These are phyloP conservation scores for Ophiocordyceps sinensis DNA, from an alignment of 2,329 filamentous ascomycete species.

Conservation along the genomic window DNA sequence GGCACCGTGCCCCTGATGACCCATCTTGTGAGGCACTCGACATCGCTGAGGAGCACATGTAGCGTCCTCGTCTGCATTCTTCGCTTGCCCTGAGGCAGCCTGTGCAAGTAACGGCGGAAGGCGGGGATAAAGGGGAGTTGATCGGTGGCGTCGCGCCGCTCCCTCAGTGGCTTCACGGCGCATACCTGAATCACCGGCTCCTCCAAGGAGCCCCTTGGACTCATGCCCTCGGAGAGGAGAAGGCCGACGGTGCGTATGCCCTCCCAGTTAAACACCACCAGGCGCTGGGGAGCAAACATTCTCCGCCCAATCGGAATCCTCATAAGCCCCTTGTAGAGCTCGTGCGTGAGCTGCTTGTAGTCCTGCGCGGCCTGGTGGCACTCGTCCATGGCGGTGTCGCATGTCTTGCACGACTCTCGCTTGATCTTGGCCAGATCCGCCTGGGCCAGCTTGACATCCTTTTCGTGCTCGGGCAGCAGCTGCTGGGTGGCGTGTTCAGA, in stretches of 20 bases:
- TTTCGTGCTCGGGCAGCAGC: constrained; percentile 85
- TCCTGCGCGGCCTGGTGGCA: constrained; percentile 75
- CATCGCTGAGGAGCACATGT: constrained; percentile 58
- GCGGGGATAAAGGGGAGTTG: constrained; percentile 66
- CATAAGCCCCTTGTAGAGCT: constrained; percentile 64
- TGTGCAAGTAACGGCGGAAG: constrained; percentile 53
- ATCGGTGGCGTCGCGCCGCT: constrained; percentile 66
- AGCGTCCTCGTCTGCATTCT: constrained; percentile 54
- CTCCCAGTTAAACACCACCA: constrained; percentile 77
- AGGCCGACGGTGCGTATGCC: constrained; percentile 73
- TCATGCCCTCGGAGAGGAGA: constrained; percentile 61
- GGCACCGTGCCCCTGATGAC: constrained; percentile 43
- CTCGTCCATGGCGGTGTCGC: constrained; percentile 63
- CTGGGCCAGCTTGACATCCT: constrained; percentile 82
- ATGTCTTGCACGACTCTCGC: constrained; percentile 67
- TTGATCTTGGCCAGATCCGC: constrained; percentile 84
- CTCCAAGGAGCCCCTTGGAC: constrained; percentile 37
- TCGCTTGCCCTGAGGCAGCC: constrained; percentile 49
- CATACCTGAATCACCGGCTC: constrained; percentile 62
- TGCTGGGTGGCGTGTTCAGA: constrained; percentile 96
- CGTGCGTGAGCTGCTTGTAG: constrained; percentile 63
- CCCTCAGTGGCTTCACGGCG: constrained; percentile 56
- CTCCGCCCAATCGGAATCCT: constrained; percentile 70
- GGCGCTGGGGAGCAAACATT: constrained; percentile 59
- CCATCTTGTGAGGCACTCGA: constrained; percentile 74